Evolutionary conservation across 2,329 filamentous ascomycete genomes (phyloP), one percentile per base, ranked within the genome.

Genomic region (Ophiostoma ips): DNA sequence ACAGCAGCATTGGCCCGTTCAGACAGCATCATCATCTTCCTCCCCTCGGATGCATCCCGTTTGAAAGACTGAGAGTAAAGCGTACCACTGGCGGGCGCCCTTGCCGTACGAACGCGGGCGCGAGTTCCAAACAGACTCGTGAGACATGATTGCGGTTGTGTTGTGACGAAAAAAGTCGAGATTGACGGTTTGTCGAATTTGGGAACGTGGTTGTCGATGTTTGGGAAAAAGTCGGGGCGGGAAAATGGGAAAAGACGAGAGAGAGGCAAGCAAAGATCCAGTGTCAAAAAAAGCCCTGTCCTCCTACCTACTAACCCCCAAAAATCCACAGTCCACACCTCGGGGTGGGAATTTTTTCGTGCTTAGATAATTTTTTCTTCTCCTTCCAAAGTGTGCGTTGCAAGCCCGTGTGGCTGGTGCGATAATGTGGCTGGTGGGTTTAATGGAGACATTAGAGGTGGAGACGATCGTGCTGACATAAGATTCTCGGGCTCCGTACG

Each of bases 81-180:
- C 62, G 70, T 88, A 95, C 89, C 89, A 95, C 69, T 75, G 72
- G 72, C 89, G 85, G 71, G 86, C 77, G 75, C 90, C 90, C 83
- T 95, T 95, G 79, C 90, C 90, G 81, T 94, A 95, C 71, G 72
- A 87, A 73, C 89, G 85, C 68, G 92, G 92, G 72, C 92, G 89
- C 68, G 88, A 95, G 83, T 94, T 95, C 89, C 90, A 98, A 76
- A 96, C 88, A 68, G 84, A 88, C 79, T 96, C 90, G 88, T 77
- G 76, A 74, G 73, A 77, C 76, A 77, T 79, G 62, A 64, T 77
- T 50, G 49, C 40, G 51, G 51, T 40, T 36, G 33, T 46, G 31
- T 50, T n/a, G 24, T 41, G 46, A 37, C 45, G 44, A 50, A 37
- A 52, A 41, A 21, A 18, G 46, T 31, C 15, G 46, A 12, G 36